Conservation (phyloP, 345 rosid species). For the Eucalyptus polyanthemos region DNA sequence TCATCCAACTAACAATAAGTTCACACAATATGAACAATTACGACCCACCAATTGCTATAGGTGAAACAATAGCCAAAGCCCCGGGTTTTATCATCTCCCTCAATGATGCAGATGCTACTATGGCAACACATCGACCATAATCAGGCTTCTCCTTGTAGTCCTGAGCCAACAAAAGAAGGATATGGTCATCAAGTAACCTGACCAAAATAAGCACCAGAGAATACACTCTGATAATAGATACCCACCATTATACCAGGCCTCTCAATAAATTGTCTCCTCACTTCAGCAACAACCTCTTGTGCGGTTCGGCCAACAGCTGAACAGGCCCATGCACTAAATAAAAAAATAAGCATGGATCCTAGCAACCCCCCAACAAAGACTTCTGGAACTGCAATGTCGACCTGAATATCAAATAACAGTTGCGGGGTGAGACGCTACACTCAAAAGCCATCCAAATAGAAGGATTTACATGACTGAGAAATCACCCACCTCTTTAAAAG, state of each 20-base stretch:
- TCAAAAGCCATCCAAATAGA: background rate
- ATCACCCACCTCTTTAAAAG: constrained; percentile 68
- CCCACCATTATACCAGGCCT: constrained; percentile 99
- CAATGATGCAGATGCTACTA: constrained; percentile 92
- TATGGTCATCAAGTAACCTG: background rate
- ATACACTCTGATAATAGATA: background rate
- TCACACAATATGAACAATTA: background rate
- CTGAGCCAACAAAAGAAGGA: constrained; percentile 15
- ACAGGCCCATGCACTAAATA: constrained; percentile 97
- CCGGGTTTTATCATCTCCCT: constrained; percentile 99
- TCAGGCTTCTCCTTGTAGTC: constrained; percentile 96
- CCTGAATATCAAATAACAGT: constrained; percentile 26
- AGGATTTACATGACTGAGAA: background rate
- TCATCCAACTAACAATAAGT: background rate
- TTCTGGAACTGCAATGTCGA: constrained; percentile 96
- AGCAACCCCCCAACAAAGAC: constrained; percentile 90
- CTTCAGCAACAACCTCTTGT: constrained; percentile 99
- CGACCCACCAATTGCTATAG: constrained; percentile 62
- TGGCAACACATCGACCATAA: constrained; percentile 96
- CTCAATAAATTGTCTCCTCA: constrained; percentile 95
- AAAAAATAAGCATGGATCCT: constrained; percentile 94
- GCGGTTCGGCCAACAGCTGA: constrained; percentile 98
- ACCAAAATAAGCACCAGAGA: background rate
- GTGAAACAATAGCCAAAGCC: constrained; percentile 86
- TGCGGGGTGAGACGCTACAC: background rate